Evolutionary conservation across 1,139 yeast genomes (phyloP).

Genomic region (Zygoascus hellenicus): DNA sequence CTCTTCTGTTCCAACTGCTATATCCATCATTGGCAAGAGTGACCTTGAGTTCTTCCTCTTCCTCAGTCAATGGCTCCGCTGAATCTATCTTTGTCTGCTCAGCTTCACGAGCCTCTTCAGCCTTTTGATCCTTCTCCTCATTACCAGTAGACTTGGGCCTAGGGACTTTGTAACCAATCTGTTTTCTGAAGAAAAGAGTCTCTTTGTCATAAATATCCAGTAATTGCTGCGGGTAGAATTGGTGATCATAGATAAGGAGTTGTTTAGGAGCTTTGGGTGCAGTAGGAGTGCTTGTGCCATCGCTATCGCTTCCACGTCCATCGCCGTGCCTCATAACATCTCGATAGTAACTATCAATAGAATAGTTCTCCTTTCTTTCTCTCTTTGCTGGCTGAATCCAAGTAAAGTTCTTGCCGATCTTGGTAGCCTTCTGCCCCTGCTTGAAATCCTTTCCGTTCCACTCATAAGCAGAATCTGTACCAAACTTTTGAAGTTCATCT

Average conservation of each 20-base stretch:
- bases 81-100: slow-evolving; percentile 66
- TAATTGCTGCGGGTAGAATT: slow-evolving; percentile 69
- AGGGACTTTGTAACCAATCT: slow-evolving; percentile 64
- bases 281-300: slow-evolving; percentile 27
- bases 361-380: slow-evolving; percentile 84
- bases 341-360: slow-evolving; percentile 81
- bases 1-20: slow-evolving; percentile 79
- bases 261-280: slow-evolving; percentile 65
- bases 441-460: slow-evolving; percentile 95
- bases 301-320: slow-evolving; percentile 13
- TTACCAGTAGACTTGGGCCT: slow-evolving; percentile 36
- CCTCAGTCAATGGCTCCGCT: slow-evolving; percentile 70
- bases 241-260: slow-evolving; percentile 76
- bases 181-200: slow-evolving; percentile 67
- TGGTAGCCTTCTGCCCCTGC: slow-evolving; percentile 23
- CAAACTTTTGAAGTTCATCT: slow-evolving; percentile 86
- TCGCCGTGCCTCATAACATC: slow-evolving; percentile 47
- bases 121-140: slow-evolving; percentile 38
- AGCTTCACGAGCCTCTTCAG: slow-evolving; percentile 49
- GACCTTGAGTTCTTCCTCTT: slow-evolving; percentile 61
- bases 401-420: slow-evolving; percentile 28
- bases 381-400: slow-evolving; percentile 90
- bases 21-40: slow-evolving; percentile 61
- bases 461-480: slow-evolving; percentile 87
- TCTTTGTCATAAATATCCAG: slow-evolving; percentile 68